Evolutionary conservation across 352 stramenopile genomes (phyloP).

Genomic region (Albugo laibachii): DNA sequence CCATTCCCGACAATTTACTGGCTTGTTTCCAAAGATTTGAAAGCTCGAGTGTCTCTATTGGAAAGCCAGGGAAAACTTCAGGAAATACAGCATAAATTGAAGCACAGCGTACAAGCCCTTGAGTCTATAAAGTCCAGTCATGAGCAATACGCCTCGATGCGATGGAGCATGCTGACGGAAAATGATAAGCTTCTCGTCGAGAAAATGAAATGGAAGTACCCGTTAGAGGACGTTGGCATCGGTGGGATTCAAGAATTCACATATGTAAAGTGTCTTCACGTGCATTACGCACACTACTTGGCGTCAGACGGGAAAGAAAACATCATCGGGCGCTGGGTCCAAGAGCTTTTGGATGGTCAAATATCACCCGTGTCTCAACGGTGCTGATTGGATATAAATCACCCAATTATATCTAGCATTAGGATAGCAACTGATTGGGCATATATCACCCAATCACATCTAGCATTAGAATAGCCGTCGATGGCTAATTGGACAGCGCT

Average conservation of each 20-base stretch:
- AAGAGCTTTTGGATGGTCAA: slow-evolving; percentile 21
- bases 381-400: neutral
- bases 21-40: slow-evolving; percentile 22
- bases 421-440: slow-evolving; percentile 6
- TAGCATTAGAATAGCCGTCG: neutral
- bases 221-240: slow-evolving; percentile 30
- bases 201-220: slow-evolving; percentile 15
- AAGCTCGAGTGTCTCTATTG: slow-evolving; percentile 25
- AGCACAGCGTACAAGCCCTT: slow-evolving; percentile 12
- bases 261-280: slow-evolving; percentile 52
- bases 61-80: slow-evolving; percentile 31
- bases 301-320: slow-evolving; percentile 18
- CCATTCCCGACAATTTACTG: slow-evolving; percentile 54
- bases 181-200: slow-evolving; percentile 20
- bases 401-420: neutral
- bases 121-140: slow-evolving; percentile 12
- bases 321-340: slow-evolving; percentile 36
- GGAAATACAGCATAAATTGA: slow-evolving; percentile 18
- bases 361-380: neutral
- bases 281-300: slow-evolving; percentile 49
- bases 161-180: slow-evolving; percentile 25
- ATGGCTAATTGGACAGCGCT: slow-evolving; percentile 52
- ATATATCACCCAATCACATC: neutral
- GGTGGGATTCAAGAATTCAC: slow-evolving; percentile 31
- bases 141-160: slow-evolving; percentile 19